Evolutionary conservation across 805 yeast genomes (phyloP), one percentile per base, ranked within the genome.

Genomic region (Cyberlindnera euphorbiiphila): DNA sequence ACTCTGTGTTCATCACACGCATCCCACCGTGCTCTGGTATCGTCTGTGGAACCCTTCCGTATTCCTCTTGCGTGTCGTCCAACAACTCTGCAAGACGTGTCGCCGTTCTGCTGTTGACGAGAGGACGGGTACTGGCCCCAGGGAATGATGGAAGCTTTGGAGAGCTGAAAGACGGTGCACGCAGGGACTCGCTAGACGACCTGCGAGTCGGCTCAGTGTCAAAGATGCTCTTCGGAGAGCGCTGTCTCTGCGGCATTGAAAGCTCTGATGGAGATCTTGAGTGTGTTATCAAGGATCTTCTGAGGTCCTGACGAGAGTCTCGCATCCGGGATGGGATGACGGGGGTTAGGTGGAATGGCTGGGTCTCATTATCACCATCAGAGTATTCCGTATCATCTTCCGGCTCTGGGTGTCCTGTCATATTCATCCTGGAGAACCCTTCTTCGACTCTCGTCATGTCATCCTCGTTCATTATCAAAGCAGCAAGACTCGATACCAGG

Each of bases 401-500:
- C 6, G 11, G 6, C 6, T 13, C 36, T 19, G 25, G 13, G 13
- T 9, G 11, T 9, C 11, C 25, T 7, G 5, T 20, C 22, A 14
- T 19, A 9, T 25, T 29, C 15, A 41, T 7, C 9, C 31, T 13
- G 15, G 30, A 23, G 12, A 25, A 27, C 14, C 38, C 37, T 2
- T 45, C 47, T 11, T 43, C 45, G 10, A 37, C 15, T 16, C 34
- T 32, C 13, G 45, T 25, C 6, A 33, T 35, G 12, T 48, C 57
- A 5, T 47, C 52, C 16, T 49, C 55, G 22, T 50, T 45, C 54
- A 62, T 57, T 11, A 63, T 52, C 34, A 62, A 41, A 8, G 59
- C 51, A 6, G 66, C 59, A 30, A 64, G 36, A 1, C 63, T 40
- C 24, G 54, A 49, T 3, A 65, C 59, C 23, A 61, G 38, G 11